Percentiles rank a stretch among this genome's conserved stretches.
phyloP scores from a whole-genome alignment of 768 basidiomycete genomes.

The Hebeloma cylindrosporum region DNA sequence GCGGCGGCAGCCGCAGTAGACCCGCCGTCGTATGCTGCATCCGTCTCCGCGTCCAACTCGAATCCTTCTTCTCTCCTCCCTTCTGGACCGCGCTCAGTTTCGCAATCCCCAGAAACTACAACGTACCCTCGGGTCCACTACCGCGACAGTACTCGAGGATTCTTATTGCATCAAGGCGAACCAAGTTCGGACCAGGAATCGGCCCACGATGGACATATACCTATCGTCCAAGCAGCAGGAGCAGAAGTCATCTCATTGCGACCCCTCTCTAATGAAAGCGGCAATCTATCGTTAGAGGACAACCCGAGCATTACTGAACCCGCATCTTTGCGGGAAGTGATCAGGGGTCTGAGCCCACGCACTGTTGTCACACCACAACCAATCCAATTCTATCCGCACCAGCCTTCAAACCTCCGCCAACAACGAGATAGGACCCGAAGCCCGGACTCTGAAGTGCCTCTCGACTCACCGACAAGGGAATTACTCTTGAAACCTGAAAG shows the following conservation, averaged over 20 bases:
- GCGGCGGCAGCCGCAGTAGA: conserved; percentile 3
- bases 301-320: conserved; percentile 28
- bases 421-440: conserved; percentile 7
- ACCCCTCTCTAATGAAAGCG: conserved; percentile 21
- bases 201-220: conserved; percentile 4
- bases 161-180: conserved; percentile 21
- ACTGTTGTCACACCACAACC: conserved; percentile 25
- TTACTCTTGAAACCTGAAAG: conserved; percentile 1
- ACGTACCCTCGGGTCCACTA: conserved; percentile 14
- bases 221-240: conserved; percentile 4
- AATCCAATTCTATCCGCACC: conserved; percentile 7
- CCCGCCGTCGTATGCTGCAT: conserved; percentile 33
- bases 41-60: conserved; percentile 20
- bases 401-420: background rate
- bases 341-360: conserved; percentile 47
- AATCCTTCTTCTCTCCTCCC: conserved; percentile 21
- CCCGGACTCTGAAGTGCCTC: background rate
- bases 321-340: conserved; percentile 37
- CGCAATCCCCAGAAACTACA: conserved; percentile 18
- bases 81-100: conserved; percentile 29
- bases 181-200: conserved; percentile 9
- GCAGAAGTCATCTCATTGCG: conserved; percentile 14
- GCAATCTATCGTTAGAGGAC: conserved; percentile 29
- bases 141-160: conserved; percentile 19
- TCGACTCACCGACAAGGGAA: conserved; percentile 1